Evolutionary conservation across 768 basidiomycete species (phyloP).

Genomic region (Tricholoma furcatifolium): DNA sequence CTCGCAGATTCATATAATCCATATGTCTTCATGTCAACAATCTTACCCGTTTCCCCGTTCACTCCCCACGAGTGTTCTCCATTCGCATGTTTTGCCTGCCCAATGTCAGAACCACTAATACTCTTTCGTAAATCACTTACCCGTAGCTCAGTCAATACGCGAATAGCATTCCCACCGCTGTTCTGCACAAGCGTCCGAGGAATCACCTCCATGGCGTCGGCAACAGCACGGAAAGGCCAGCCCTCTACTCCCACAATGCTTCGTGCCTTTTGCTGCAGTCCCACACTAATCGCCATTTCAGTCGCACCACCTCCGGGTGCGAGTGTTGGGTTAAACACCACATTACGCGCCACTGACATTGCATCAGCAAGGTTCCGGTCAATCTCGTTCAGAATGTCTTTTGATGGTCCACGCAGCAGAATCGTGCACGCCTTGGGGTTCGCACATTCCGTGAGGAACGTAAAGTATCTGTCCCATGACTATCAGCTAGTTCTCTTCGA

Average conservation of each 20-base stretch:
- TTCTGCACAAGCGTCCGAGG: constrained; percentile 95
- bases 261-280: constrained; percentile 76
- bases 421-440: constrained; percentile 97
- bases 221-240: constrained; percentile 89
- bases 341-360: constrained; percentile 96
- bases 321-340: constrained; percentile 92
- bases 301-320: constrained; percentile 96
- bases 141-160: constrained; percentile 90
- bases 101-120: constrained; percentile 2
- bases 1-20: constrained; percentile 94
- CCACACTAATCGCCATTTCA: constrained; percentile 96
- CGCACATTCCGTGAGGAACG: constrained; percentile 91
- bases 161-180: constrained; percentile 91
- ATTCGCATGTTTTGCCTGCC: constrained; percentile 90
- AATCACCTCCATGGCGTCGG: constrained; percentile 97
- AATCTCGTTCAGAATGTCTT: constrained; percentile 97
- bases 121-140: constrained; percentile 44
- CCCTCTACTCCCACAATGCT: constrained; percentile 85
- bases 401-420: constrained; percentile 94
- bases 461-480: constrained; percentile 66
- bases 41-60: constrained; percentile 93
- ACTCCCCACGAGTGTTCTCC: constrained; percentile 93
- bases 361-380: constrained; percentile 97
- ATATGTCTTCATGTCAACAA: constrained; percentile 93
- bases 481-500: neutral